phyloP scores from a whole-genome alignment of 1,284 basidiomycete species.

The Rhodotorula sp. region DNA sequence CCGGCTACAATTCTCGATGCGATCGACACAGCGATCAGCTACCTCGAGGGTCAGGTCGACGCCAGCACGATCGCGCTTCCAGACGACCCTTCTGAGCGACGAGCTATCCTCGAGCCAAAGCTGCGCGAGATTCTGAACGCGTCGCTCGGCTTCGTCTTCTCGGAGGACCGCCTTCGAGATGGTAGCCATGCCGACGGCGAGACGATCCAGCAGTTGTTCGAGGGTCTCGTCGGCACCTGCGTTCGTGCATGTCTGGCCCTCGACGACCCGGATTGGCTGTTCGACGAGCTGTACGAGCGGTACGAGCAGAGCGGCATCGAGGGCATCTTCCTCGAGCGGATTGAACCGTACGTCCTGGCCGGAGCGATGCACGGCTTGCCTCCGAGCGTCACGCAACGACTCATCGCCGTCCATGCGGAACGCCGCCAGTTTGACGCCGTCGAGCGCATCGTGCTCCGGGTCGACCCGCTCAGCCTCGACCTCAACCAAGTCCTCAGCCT shows the following conservation, averaged over 20 bases:
- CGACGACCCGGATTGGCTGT: conserved; percentile 77
- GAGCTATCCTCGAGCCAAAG: conserved; percentile 68
- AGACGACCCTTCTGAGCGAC: conserved; percentile 60
- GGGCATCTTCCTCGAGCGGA: conserved; percentile 77
- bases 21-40: conserved; percentile 79
- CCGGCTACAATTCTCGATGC: conserved; percentile 85
- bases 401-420: conserved; percentile 76
- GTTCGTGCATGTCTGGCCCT: conserved; percentile 79
- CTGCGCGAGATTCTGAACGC: conserved; percentile 81
- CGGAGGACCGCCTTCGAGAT: conserved; percentile 88
- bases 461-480: conserved; percentile 85
- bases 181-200: conserved; percentile 84
- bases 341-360: conserved; percentile 81
- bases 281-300: conserved; percentile 86
- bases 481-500: conserved; percentile 87
- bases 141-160: conserved; percentile 85
- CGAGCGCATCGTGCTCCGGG: conserved; percentile 92
- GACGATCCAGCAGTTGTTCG: conserved; percentile 84
- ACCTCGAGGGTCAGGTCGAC: conserved; percentile 76
- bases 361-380: conserved; percentile 67
- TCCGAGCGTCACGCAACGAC: conserved; percentile 78
- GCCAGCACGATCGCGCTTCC: conserved; percentile 89
- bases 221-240: conserved; percentile 78
- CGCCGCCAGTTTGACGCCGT: conserved; percentile 70
- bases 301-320: conserved; percentile 83